These are phyloP conservation scores for Hemisphaericaspora xylofermentans DNA, from an alignment of 1,139 yeast species.

Conservation along the genomic window DNA sequence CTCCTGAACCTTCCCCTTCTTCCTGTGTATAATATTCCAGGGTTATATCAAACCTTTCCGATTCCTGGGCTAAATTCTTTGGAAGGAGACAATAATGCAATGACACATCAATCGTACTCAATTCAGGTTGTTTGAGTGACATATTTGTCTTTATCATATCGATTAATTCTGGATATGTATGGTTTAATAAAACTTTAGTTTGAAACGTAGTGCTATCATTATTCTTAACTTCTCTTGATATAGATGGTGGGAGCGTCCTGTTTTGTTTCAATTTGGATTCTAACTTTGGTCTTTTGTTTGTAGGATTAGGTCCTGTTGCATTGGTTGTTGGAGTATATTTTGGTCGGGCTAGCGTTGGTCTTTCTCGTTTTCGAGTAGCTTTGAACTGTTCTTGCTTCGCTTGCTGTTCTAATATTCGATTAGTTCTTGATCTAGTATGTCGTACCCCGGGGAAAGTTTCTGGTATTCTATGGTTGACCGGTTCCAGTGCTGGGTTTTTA, in stretches of 20 bases:
- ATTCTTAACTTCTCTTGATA: constrained; percentile 3
- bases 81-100: constrained; percentile 22
- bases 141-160: constrained; percentile 16
- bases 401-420: constrained; percentile 1
- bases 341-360: not conserved
- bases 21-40: constrained; percentile 1
- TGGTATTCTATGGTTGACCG: not conserved
- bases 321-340: constrained; percentile 1
- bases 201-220: too few relatives aligned
- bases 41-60: constrained; percentile 16
- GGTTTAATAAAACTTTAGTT: constrained; percentile 15
- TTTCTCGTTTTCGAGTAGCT: not conserved
- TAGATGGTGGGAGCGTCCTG: constrained; percentile 6
- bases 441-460: too few relatives aligned
- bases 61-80: constrained; percentile 25
- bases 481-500: not conserved
- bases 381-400: not conserved
- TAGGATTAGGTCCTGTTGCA: too few relatives aligned
- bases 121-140: constrained; percentile 8
- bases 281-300: not conserved
- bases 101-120: constrained; percentile 21
- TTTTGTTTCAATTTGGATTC: not conserved
- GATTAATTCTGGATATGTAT: constrained; percentile 22
- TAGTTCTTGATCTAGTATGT: not conserved
- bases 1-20: too few relatives aligned